A percentile compares a stretch with the other conserved stretches of the same genome.
Evolutionary conservation across 164 flowering plant genomes (phyloP).

Genomic region (Akebia trifoliata): DNA sequence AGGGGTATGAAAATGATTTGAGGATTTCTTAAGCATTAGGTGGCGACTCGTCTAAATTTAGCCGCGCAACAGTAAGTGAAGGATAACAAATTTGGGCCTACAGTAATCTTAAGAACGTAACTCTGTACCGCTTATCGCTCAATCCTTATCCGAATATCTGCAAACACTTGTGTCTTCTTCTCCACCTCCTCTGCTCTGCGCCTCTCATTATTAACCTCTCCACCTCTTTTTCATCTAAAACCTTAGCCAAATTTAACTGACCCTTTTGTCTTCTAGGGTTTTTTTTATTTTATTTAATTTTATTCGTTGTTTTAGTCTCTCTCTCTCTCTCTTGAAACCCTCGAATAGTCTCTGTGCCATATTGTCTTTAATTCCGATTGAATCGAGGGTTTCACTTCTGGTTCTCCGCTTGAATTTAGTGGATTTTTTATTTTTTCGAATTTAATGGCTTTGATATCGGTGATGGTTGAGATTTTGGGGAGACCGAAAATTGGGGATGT

Average conservation of each 20-base stretch:
- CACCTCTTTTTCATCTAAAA: not conserved
- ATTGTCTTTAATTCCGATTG: conserved; percentile 29
- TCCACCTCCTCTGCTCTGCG: conserved; percentile 15
- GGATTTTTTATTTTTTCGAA: not conserved
- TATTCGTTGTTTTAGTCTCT: not conserved
- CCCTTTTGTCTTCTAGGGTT: not conserved
- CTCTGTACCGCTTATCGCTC: conserved; percentile 29
- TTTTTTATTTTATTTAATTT: conserved; percentile 4
- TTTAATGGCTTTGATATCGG: conserved; percentile 46
- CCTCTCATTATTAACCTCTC: conserved; percentile 12
- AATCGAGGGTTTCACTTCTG: conserved; percentile 38
- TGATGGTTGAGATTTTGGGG: conserved; percentile 43
- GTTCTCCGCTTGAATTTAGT: not conserved
- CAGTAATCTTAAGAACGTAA: conserved; percentile 31
- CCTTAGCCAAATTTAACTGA: not conserved
- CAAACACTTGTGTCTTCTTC: conserved; percentile 18
- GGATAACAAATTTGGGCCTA: too few species aligned
- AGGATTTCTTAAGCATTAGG: too few species aligned
- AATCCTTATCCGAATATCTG: conserved; percentile 34
- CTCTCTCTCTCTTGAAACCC: conserved; percentile 21
- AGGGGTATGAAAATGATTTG: too few species aligned
- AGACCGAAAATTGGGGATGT: conserved; percentile 43
- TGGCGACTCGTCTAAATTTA: too few species aligned
- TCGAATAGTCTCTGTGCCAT: conserved; percentile 24
- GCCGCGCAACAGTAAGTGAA: too few species aligned